These are phyloP conservation scores for Paramecium sonneborni DNA, from an alignment of 73 alveolate species.

Conservation along the genomic window DNA sequence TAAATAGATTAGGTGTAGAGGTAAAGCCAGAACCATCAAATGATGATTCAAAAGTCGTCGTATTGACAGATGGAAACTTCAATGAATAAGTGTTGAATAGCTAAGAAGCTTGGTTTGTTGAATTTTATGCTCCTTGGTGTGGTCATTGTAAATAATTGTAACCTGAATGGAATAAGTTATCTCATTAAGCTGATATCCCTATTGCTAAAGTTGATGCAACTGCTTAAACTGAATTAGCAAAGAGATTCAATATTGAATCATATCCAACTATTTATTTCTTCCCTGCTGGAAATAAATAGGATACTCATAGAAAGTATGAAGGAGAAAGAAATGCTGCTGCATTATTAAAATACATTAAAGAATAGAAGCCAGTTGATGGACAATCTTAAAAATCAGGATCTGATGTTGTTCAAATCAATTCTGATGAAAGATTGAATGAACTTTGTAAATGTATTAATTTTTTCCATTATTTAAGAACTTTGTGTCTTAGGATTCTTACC, in stretches of 20 bases:
- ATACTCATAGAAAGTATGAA: slow-evolving; percentile 74
- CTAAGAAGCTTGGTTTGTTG: slow-evolving; percentile 82
- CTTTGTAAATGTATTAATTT: background rate
- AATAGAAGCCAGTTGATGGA: slow-evolving; percentile 76
- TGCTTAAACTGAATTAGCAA: slow-evolving; percentile 80
- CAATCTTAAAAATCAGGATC: background rate
- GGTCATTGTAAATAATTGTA: slow-evolving; percentile 87
- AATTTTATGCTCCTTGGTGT: slow-evolving; percentile 92
- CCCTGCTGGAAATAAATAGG: slow-evolving; percentile 58
- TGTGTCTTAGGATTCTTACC: slow-evolving; percentile 45
- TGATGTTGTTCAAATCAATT: background rate
- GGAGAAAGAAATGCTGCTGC: slow-evolving; percentile 79
- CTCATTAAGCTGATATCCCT: slow-evolving; percentile 80
- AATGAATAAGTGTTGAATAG: slow-evolving; percentile 70
- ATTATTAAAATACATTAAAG: slow-evolving; percentile 73
- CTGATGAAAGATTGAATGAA: background rate
- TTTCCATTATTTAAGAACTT: background rate
- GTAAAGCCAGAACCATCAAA: slow-evolving; percentile 44
- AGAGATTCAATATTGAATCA: slow-evolving; percentile 78
- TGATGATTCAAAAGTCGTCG: slow-evolving; percentile 76
- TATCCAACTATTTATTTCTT: slow-evolving; percentile 93
- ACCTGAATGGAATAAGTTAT: slow-evolving; percentile 85
- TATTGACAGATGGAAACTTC: slow-evolving; percentile 77
- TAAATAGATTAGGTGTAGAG: slow-evolving; percentile 71
- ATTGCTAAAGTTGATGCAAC: slow-evolving; percentile 97